Percentiles rank a stretch among this genome's conserved stretches.
Evolutionary conservation across 2,329 filamentous ascomycete genomes (phyloP).

Genomic region (Lizonia empirigonia): DNA sequence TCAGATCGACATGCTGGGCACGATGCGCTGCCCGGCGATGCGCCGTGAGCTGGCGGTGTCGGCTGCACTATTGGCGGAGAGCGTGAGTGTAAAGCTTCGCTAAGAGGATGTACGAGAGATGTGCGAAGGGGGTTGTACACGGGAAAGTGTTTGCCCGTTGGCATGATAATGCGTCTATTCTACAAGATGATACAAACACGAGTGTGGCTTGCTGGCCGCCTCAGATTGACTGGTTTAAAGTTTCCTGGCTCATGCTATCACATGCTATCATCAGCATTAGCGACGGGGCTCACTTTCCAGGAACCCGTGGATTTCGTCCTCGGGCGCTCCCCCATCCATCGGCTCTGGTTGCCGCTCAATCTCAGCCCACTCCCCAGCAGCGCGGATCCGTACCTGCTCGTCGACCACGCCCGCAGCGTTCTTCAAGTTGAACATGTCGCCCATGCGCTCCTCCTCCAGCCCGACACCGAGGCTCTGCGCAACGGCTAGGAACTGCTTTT

Average conservation of each 20-base stretch:
- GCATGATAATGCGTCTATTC: not conserved
- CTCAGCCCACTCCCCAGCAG: conserved; percentile 4
- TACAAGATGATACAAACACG: conserved; percentile 1
- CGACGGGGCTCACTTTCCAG: conserved; percentile 13
- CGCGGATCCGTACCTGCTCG: conserved; percentile 1
- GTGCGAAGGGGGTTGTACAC: conserved; percentile 4
- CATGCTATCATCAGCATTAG: conserved; percentile 4
- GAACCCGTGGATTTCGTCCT: conserved; percentile 25
- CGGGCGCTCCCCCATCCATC: not conserved
- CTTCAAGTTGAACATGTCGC: conserved; percentile 11
- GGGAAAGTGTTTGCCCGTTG: conserved; percentile 1
- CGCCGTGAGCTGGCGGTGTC: too few species aligned
- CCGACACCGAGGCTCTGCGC: conserved; percentile 20
- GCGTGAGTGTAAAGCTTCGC: not conserved
- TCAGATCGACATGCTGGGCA: not conserved
- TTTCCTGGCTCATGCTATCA: too few species aligned
- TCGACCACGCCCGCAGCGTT: conserved; percentile 5
- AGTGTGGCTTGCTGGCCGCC: conserved; percentile 6
- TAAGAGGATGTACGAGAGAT: conserved; percentile 4
- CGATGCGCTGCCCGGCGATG: not conserved
- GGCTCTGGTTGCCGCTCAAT: conserved; percentile 1
- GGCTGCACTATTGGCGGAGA: not conserved
- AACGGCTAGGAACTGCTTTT: conserved; percentile 25
- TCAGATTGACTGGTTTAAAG: conserved; percentile 2
- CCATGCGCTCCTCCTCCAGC: conserved; percentile 20